A percentile compares a stretch with the other conserved stretches of the same genome.
Evolutionary conservation across 208 protist genomes (phyloP).

Genomic region (Trypanosoma cruzi): DNA sequence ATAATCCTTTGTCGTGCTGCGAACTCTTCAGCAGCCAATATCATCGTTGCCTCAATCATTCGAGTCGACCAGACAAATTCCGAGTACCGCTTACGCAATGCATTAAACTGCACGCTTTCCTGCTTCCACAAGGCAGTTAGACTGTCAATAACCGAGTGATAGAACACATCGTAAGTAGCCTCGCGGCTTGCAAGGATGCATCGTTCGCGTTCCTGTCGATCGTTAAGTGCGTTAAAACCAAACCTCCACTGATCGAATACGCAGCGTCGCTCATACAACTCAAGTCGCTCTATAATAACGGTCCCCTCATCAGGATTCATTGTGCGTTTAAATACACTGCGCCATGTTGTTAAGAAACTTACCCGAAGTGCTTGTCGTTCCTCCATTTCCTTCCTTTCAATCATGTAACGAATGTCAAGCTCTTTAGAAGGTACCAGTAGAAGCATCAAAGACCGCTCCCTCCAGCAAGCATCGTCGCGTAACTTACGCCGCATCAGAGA

Average conservation of each 20-base stretch:
- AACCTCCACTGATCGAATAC: slow-evolving; percentile 56
- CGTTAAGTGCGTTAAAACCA: slow-evolving; percentile 36
- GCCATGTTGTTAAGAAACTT: slow-evolving; percentile 53
- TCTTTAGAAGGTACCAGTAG: slow-evolving; percentile 33
- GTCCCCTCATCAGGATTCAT: slow-evolving; percentile 35
- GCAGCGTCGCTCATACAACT: slow-evolving; percentile 58
- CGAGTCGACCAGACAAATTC: slow-evolving; percentile 27
- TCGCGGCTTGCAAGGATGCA: slow-evolving; percentile 11
- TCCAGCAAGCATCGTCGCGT: slow-evolving; percentile 14
- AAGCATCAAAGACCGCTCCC: slow-evolving; percentile 20
- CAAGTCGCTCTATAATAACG: slow-evolving; percentile 43
- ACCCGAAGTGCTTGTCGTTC: slow-evolving; percentile 34
- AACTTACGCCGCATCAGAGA: slow-evolving; percentile 13
- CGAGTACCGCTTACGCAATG: slow-evolving; percentile 28
- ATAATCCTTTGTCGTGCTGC: slow-evolving; percentile 21
- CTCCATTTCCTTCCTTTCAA: slow-evolving; percentile 51
- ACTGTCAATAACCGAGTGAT: slow-evolving; percentile 34
- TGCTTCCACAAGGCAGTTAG: slow-evolving; percentile 40
- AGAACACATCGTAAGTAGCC: slow-evolving; percentile 30
- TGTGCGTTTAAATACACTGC: slow-evolving; percentile 40
- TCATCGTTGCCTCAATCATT: slow-evolving; percentile 13
- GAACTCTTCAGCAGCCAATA: slow-evolving; percentile 32
- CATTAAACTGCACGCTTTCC: slow-evolving; percentile 38
- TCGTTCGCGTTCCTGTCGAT: slow-evolving; percentile 19
- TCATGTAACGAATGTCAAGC: slow-evolving; percentile 39